Conservation (phyloP, 2,329 filamentous ascomycete genomes). For the Gaeumannomyces sp. region DNA sequence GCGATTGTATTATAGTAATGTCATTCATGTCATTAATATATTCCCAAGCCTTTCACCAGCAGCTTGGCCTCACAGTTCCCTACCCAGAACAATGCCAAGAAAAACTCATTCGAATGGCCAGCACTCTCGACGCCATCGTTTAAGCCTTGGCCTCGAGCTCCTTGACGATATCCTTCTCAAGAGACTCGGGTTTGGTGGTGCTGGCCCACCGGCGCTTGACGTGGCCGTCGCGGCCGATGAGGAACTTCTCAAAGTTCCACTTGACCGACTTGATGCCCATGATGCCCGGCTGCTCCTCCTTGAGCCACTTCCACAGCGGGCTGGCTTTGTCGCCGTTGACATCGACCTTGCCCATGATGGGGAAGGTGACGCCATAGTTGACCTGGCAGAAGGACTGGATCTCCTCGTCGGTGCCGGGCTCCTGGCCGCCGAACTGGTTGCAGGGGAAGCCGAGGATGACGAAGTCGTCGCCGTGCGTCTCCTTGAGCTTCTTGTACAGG, state of each 20-base stretch:
- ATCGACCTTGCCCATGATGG: conserved; percentile 84
- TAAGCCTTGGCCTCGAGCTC: conserved; percentile 47
- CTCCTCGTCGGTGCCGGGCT: conserved; percentile 75
- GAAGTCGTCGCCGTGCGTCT: conserved; percentile 67
- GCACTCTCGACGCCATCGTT: background rate
- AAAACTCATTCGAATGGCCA: background rate
- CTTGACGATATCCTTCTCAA: conserved; percentile 70
- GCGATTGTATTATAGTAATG: no score
- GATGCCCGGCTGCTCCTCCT: conserved; percentile 68
- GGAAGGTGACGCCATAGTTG: conserved; percentile 93
- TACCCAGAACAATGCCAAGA: background rate
- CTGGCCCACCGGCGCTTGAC: conserved; percentile 85
- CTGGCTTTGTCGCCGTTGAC: conserved; percentile 82
- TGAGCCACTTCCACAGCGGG: conserved; percentile 74
- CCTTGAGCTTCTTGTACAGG: conserved; percentile 73
- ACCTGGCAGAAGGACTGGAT: conserved; percentile 82
- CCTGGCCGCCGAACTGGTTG: conserved; percentile 93
- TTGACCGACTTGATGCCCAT: conserved; percentile 87
- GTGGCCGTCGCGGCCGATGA: conserved; percentile 78
- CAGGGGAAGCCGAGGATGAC: conserved; percentile 92
- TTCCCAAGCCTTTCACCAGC: no score
- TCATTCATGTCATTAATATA: no score
- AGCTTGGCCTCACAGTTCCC: no score
- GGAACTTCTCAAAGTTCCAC: conserved; percentile 99
- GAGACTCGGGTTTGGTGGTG: conserved; percentile 73